phyloP scores from a whole-genome alignment of 805 yeast species.

The Myxozyma neotropica region DNA sequence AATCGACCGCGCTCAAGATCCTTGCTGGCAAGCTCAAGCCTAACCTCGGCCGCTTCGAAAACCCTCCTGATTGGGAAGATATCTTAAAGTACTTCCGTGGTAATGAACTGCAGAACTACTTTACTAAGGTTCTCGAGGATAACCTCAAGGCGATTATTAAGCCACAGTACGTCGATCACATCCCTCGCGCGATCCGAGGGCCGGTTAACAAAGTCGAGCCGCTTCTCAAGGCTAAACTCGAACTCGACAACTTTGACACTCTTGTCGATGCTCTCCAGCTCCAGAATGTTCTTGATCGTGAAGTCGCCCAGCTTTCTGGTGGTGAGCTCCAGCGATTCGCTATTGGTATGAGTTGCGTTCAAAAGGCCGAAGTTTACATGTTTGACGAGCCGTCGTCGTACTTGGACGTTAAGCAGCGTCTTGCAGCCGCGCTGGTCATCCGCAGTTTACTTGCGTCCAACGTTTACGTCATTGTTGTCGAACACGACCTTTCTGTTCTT shows the following conservation, averaged over 20 bases:
- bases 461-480: conserved; percentile 89
- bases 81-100: conserved; percentile 92
- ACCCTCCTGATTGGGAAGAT: conserved; percentile 98
- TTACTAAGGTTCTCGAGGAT: conserved; percentile 91
- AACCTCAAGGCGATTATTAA: conserved; percentile 94
- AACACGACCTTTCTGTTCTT: conserved; percentile 96
- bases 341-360: conserved; percentile 95
- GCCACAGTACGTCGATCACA: conserved; percentile 98
- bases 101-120: conserved; percentile 93
- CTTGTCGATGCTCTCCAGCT: conserved; percentile 75
- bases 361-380: conserved; percentile 94
- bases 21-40: conserved; percentile 98
- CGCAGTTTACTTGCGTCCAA: conserved; percentile 76
- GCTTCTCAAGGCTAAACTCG: conserved; percentile 73
- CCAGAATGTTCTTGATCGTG: conserved; percentile 76
- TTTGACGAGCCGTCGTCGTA: conserved; percentile 99
- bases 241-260: conserved; percentile 66
- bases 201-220: conserved; percentile 85
- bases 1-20: conserved; percentile 94
- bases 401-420: conserved; percentile 97
- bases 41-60: conserved; percentile 88
- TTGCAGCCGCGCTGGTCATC: conserved; percentile 93
- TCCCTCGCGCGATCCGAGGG: conserved; percentile 94
- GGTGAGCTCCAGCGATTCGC: conserved; percentile 99
- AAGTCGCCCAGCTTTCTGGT: conserved; percentile 88